These are phyloP conservation scores for Termitomyces sp. DNA, from an alignment of 768 basidiomycete species.

Conservation along the genomic window DNA sequence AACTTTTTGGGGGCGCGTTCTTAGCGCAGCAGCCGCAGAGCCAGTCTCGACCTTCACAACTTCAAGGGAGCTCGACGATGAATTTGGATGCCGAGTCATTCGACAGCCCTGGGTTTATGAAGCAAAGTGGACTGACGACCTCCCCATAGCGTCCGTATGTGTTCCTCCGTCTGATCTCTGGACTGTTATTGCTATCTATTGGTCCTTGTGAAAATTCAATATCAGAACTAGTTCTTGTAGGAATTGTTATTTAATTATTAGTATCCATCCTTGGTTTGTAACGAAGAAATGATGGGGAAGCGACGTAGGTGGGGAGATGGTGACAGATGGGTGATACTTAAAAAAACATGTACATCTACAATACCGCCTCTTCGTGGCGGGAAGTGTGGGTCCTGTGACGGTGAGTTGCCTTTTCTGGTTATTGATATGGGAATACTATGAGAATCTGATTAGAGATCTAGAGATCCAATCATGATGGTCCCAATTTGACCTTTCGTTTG, in stretches of 20 bases:
- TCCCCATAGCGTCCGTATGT: slow-evolving; percentile 30
- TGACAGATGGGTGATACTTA: neutral
- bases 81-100: slow-evolving; percentile 19
- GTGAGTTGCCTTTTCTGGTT: slow-evolving; percentile 2
- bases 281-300: neutral
- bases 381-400: neutral
- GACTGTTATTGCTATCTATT: slow-evolving; percentile 9
- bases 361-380: neutral
- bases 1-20: slow-evolving; percentile 30
- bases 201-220: neutral
- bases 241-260: neutral
- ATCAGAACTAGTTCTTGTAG: neutral
- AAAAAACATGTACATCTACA: neutral
- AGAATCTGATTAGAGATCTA: slow-evolving; percentile 7
- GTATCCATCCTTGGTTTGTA: neutral
- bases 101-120: slow-evolving; percentile 32
- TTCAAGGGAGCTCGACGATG: slow-evolving; percentile 11
- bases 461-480: slow-evolving; percentile 18
- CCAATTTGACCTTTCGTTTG: slow-evolving; percentile 19
- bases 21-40: slow-evolving; percentile 17
- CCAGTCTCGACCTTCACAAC: slow-evolving; percentile 5
- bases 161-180: neutral
- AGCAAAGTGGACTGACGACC: slow-evolving; percentile 34
- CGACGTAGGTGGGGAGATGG: neutral
- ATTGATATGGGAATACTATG: neutral